phyloP scores from a whole-genome alignment of 2,329 filamentous ascomycete species.

The Lasiodiplodia gonubiensis region DNA sequence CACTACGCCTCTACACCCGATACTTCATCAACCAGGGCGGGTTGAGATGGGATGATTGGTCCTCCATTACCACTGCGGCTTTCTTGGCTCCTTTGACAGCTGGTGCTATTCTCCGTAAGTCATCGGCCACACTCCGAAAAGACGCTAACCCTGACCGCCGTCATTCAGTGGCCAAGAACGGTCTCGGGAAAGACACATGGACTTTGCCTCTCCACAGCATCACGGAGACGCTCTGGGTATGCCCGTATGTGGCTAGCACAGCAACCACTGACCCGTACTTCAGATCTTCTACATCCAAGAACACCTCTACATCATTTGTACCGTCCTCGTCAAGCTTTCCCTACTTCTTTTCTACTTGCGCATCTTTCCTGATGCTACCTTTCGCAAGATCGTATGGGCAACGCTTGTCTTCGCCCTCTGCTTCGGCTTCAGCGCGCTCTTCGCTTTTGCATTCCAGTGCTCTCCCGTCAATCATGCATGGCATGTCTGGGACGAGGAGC shows the following conservation, averaged over 20 bases:
- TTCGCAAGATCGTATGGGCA: background rate
- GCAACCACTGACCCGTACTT: background rate
- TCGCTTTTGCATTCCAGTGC: conserved; percentile 11
- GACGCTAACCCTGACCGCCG: background rate
- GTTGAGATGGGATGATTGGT: background rate
- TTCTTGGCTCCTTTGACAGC: conserved; percentile 4
- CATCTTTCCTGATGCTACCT: conserved; percentile 11
- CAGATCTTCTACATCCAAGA: conserved; percentile 19
- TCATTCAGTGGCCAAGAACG: background rate
- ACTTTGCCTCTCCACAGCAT: background rate
- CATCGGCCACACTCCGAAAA: background rate
- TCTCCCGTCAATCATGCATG: background rate
- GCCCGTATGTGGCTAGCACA: too few relatives aligned
- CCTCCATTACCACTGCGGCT: background rate
- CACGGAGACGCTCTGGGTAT: background rate
- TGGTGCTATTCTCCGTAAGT: background rate
- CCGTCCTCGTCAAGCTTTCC: background rate
- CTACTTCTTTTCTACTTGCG: conserved; percentile 11
- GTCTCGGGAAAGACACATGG: conserved; percentile 7
- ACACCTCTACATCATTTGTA: conserved; percentile 7
- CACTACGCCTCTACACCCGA: conserved; percentile 9
- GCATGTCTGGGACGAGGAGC: background rate
- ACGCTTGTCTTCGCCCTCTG: background rate
- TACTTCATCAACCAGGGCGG: background rate
- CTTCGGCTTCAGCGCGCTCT: background rate